Evolutionary conservation across 1,284 basidiomycete species (phyloP), one percentile per base, ranked within the genome.

Genomic region (Apiotrichum akiyoshidainum): DNA sequence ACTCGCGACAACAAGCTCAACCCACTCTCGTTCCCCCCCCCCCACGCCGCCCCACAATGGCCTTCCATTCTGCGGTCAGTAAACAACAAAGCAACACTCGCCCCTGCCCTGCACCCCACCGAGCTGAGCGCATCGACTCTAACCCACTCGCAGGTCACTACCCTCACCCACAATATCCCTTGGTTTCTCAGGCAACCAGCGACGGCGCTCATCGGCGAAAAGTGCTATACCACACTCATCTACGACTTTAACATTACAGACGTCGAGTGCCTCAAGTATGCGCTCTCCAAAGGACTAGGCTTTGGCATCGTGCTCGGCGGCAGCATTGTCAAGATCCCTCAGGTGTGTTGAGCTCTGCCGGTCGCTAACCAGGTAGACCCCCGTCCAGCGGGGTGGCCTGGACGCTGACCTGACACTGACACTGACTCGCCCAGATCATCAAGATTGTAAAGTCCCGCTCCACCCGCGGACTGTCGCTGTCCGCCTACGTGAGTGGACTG

Each of bases 281-380:
- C 90, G 2, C 77, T 97, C 54, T 97, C 93, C 3, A 99, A 98
- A 73, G 91, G 86, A 0, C 81, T 99, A 10, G 95, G 95, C 0
- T 80, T 98, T 33, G 94, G 89, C 0, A 94, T 99, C 63, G 92
- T 98, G 44, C 80, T 91, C 1, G 95, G 93, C 52, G 93, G 94
- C 2, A 58, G 88, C 31, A 91, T 98, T 62, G 90, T 98, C 86
- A 98, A 98, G 79, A 83, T 98, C 14, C 95, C 95, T 5, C 95
- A 98, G 71, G 78, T 92, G 12, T 68, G 69, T 60, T 17, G 6
- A 1, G 17, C 6, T 31, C n/a, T n/a, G n/a, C n/a, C n/a, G n/a
- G n/a, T n/a, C n/a, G n/a, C n/a, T n/a, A n/a, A n/a, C n/a, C n/a
- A n/a, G n/a, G n/a, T n/a, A n/a, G n/a, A n/a, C n/a, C n/a, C n/a